Evolutionary conservation across 805 yeast genomes (phyloP).

Genomic region (Zygosaccharomyces rouxii): DNA sequence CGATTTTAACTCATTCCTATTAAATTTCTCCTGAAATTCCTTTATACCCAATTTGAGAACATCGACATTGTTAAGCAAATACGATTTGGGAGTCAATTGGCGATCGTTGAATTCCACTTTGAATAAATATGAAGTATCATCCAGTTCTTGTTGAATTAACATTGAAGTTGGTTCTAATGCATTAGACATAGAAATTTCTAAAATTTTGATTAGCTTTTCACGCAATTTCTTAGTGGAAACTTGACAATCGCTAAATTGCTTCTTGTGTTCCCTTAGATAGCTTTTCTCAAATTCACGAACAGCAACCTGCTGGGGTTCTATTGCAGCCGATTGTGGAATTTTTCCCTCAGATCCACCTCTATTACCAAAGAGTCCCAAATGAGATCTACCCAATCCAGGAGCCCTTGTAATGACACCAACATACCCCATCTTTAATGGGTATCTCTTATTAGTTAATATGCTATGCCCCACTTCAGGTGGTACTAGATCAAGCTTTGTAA

Average conservation of each 20-base stretch:
- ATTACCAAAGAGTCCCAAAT: slow-evolving; percentile 19
- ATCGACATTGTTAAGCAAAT: slow-evolving; percentile 88
- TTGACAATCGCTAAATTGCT: slow-evolving; percentile 55
- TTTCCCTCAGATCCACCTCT: slow-evolving; percentile 4
- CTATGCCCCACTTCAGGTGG: slow-evolving; percentile 66
- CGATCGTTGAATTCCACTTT: slow-evolving; percentile 97
- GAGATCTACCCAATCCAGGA: slow-evolving; percentile 39
- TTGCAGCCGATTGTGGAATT: not conserved
- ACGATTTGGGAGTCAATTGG: slow-evolving; percentile 88
- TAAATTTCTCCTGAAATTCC: slow-evolving; percentile 77
- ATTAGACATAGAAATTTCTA: slow-evolving; percentile 87
- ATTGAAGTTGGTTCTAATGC: slow-evolving; percentile 83
- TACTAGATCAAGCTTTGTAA: slow-evolving; percentile 89
- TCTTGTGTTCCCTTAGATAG: slow-evolving; percentile 62
- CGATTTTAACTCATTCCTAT: slow-evolving; percentile 74
- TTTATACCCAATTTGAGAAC: slow-evolving; percentile 78
- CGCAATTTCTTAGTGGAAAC: slow-evolving; percentile 75
- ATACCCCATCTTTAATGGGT: slow-evolving; percentile 93
- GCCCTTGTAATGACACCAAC: slow-evolving; percentile 94
- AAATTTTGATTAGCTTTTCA: slow-evolving; percentile 74
- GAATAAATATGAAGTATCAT: slow-evolving; percentile 86
- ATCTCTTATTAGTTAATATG: slow-evolving; percentile 69
- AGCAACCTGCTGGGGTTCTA: slow-evolving; percentile 18
- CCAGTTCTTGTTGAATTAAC: slow-evolving; percentile 83
- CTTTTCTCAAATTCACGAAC: slow-evolving; percentile 64